Percentiles rank a stretch among this genome's conserved stretches.
Conservation (phyloP, 73 alveolate genomes). For the Tetrahymena elliotti region DNA sequence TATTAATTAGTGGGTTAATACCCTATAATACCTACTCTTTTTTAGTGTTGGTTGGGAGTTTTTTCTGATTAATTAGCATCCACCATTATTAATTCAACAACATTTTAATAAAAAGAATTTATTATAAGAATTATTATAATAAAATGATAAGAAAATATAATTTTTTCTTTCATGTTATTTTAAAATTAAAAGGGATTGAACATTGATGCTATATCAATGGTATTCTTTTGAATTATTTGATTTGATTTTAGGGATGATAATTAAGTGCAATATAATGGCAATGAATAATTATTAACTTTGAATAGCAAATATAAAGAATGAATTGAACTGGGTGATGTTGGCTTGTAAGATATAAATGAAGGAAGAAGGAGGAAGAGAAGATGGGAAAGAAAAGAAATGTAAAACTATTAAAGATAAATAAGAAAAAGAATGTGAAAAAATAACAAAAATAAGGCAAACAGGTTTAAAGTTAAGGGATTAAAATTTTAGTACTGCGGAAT, state of each 20-base stretch:
- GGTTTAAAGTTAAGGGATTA: neutral
- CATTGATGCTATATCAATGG: neutral
- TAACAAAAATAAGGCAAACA: neutral
- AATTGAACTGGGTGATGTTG: neutral
- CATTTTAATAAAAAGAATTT: neutral
- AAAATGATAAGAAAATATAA: neutral
- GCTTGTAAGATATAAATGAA: neutral
- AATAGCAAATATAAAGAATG: no score
- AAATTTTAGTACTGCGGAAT: neutral
- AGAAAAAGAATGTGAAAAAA: neutral
- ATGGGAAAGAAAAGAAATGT: neutral
- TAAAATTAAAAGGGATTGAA: neutral
- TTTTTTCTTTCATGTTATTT: neutral
- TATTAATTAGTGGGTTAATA: no score
- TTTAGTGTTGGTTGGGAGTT: no score
- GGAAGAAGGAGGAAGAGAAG: neutral
- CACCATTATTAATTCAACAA: neutral
- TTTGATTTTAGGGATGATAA: no score
- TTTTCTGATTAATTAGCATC: neutral
- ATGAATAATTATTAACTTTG: no score
- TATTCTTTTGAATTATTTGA: neutral
- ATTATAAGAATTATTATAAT: neutral
- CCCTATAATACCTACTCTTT: no score
- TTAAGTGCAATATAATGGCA: no score
- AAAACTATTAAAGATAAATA: neutral